Evolutionary conservation across 2,329 filamentous ascomycete species (phyloP), one percentile per base, ranked within the genome.

Genomic region (Fusarium coicis): DNA sequence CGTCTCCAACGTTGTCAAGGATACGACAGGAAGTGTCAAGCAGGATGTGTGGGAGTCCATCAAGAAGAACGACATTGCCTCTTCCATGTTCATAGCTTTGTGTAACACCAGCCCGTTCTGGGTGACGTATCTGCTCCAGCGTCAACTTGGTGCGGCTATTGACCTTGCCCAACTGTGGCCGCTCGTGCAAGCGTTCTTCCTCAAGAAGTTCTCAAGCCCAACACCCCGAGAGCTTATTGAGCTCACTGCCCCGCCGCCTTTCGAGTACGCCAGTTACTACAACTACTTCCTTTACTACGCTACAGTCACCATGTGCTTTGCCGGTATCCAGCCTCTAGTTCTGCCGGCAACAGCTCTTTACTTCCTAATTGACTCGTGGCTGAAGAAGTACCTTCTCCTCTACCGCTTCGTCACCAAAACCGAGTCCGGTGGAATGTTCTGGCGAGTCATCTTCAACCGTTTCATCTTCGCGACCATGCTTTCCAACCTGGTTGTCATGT

Each of bases 361-460:
- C 86, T 98, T 98, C 81, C 85, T 86, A 57, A 86, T 99, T 56
- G 96, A 99, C 81, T 91, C 92, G 9, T 94, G 92, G 83, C 87
- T 98, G 79, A 98, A 97, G 88, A 98, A 98, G 84, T 99, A 99
- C 79, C 86, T 98, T 50, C 84, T 98, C 43, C 88, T 98, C 74
- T 97, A 99, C 83, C 93, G 98, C 73, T 98, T 98, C 79, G 89
- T 97, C 73, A 99, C 96, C 52, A 99, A 98, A 85, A 97, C 93
- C 34, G 96, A 99, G 80, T 98, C 95, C 1, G 96, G 95, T 14
- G 96, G 96, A 56, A 90, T 93, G 80, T 97, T 94, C 80, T 99
- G 96, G 96, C 91, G 94, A 23, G 90, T 95, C 2, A 82, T 98
- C 11, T 97, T 94, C 87, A 99, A 99, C 82, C 93, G 96, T n/a